Base-by-base conservation (phyloP, 2,329 filamentous ascomycete genomes). In the Phialophora verrucosa region DNA sequence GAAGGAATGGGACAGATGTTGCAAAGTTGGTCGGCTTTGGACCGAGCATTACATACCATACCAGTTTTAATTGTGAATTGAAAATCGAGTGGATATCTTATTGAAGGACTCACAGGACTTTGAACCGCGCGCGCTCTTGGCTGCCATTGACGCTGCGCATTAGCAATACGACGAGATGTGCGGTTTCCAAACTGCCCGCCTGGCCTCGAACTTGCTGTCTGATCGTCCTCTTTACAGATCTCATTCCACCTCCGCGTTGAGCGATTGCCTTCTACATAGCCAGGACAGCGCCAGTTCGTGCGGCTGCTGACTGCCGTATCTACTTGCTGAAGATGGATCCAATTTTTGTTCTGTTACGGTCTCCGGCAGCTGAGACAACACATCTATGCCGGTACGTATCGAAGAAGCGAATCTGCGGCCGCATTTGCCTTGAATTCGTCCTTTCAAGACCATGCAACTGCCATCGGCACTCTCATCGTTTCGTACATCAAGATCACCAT, bases 1-100 rank as follows among this genome's bases (percentile, higher is more conserved):
- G 55, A 58, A 58, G 3, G 55, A 42, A 58, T 58, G 55, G 35
- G 55, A 58, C 38, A 44, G 35, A 58, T 29, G 55, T 58, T 58
- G 55, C 55, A 42, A 42, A 31, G 10, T 58, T 29, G 14, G 55
- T 44, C 38, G 38, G 17, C 38, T 44, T 44, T n/a, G 38, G 17
- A 44, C 38, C 17, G 38, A 44, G 38, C 38, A 44, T 29, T 51
- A 51, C 49, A 51, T 51, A 50, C 47, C 47, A 50, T 51, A 51
- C 49, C 49, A 51, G 20, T 51, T 27, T 51, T 51, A 51, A 51
- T 51, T 29, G 49, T 51, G 20, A 51, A 51, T 29, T 27, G 23
- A 51, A 51, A 51, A 27, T 29, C 20, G 20, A 51, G 25, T 10
- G 10, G 49, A 51, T 14, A 25, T 51, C n/a, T n/a, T 51, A 14